Evolutionary conservation across 2,329 filamentous ascomycete species (phyloP), one percentile per base, ranked within the genome.

Genomic region (Colletotrichum sojae): DNA sequence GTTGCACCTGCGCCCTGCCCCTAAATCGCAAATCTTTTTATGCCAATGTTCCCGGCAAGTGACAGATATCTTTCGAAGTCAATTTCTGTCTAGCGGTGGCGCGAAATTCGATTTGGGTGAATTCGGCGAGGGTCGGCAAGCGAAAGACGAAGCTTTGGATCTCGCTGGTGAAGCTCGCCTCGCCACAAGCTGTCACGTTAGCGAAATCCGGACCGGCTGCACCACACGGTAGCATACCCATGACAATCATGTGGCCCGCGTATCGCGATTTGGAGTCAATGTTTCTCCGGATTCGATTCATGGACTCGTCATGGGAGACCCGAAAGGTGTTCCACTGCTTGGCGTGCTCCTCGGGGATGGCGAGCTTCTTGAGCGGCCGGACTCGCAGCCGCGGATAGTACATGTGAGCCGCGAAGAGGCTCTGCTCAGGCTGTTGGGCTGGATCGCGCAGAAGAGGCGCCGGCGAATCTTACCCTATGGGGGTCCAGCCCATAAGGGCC

Each of bases 291-390:
- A 61, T 61, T 5, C 48, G 20, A 45, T 62, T 36, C 9, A 61
- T 53, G 2, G 2, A 27, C 5, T 61, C 3, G n/a, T 45, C 5
- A 6, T 40, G 1, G 20, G 12, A 43, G 6, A 43, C 18, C 5
- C 18, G 4, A 13, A 61, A 61, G 9, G 57, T 25, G n/a, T 43
- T 61, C 57, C 12, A 61, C 27, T 61, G 18, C 27, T 61, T 61
- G 0, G 18, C n/a, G 48, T 61, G 27, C 43, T 61, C 45, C 8
- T 61, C 4, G 0, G 36, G 48, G 15, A 61, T 52, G 2, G n/a
- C 25, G 5, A 61, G 48, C 12, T 61, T 61, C 15, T 27, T 16
- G 8, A 61, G 48, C 2, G 12, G 9, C 4, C 12, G 12, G 6
- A 22, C 48, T 4, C 18, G 31, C 0, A 61, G 46, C 5, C 36